These are phyloP conservation scores for Coniochaeta hoffmannii DNA, from an alignment of 2,329 filamentous ascomycete species.

Conservation along the genomic window DNA sequence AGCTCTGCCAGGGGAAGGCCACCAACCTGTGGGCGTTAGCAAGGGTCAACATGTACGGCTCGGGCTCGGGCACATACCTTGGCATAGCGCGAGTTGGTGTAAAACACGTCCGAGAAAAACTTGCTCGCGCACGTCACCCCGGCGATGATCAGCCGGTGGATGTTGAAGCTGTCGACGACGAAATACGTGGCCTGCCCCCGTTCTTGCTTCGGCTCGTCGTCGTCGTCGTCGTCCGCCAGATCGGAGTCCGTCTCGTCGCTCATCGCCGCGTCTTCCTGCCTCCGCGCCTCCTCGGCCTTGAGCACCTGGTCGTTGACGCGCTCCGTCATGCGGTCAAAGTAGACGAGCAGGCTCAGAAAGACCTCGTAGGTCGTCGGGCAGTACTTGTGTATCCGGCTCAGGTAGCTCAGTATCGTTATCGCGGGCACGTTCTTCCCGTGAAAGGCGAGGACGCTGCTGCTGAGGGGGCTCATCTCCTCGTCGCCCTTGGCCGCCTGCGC, in stretches of 20 bases:
- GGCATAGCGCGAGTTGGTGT: constrained; percentile 97
- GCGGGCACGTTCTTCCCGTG: constrained; percentile 97
- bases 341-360: constrained; percentile 88
- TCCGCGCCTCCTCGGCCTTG: constrained; percentile 52
- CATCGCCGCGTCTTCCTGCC: constrained; percentile 14
- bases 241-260: constrained; percentile 42
- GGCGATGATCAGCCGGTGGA: constrained; percentile 91
- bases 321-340: constrained; percentile 98
- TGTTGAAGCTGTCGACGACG: constrained; percentile 98
- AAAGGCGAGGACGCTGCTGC: constrained; percentile 75
- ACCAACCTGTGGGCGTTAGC: constrained; percentile 60
- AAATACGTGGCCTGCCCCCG: constrained; percentile 53
- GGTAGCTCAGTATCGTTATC: constrained; percentile 93
- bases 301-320: constrained; percentile 78
- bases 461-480: constrained; percentile 48
- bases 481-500: constrained; percentile 23
- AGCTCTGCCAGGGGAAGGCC: constrained; percentile 86
- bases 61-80: constrained; percentile 57
- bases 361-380: constrained; percentile 98
- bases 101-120: constrained; percentile 98
- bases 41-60: neutral
- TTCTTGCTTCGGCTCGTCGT: constrained; percentile 15
- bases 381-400: constrained; percentile 96
- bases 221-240: constrained; percentile 37
- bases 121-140: constrained; percentile 98